Evolutionary conservation across 768 basidiomycete genomes (phyloP).

Genomic region (Boletus vinaceobasis): DNA sequence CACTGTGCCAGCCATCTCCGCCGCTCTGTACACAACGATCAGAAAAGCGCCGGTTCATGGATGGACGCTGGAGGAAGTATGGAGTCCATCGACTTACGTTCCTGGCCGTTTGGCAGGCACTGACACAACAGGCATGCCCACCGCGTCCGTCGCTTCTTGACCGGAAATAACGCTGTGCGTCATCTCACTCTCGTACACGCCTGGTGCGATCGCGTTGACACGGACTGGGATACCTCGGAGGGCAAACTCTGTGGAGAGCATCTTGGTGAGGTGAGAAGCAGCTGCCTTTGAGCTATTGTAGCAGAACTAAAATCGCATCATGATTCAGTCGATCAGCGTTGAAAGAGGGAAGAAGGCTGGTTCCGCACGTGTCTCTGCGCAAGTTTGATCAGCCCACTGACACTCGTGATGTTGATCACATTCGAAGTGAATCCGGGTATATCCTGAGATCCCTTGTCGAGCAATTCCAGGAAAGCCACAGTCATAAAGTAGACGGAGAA

Average conservation of each 20-base stretch:
- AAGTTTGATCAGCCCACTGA: slow-evolving; percentile 68
- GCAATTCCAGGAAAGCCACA: slow-evolving; percentile 69
- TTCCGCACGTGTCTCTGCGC: slow-evolving; percentile 75
- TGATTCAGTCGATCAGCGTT: background rate
- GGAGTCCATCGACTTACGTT: slow-evolving; percentile 47
- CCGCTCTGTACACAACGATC: slow-evolving; percentile 40
- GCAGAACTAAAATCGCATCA: slow-evolving; percentile 51
- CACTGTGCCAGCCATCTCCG: slow-evolving; percentile 75
- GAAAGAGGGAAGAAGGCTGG: background rate
- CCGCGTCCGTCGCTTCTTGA: slow-evolving; percentile 44
- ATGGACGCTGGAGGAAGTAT: background rate
- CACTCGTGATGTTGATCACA: slow-evolving; percentile 76
- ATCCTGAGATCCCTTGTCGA: slow-evolving; percentile 69
- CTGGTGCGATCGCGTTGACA: slow-evolving; percentile 72
- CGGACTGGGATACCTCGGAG: slow-evolving; percentile 66
- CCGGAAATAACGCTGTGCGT: slow-evolving; percentile 50
- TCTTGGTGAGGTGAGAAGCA: slow-evolving; percentile 69
- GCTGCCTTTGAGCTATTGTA: slow-evolving; percentile 84
- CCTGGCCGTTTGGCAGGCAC: slow-evolving; percentile 64
- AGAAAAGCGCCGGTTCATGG: background rate
- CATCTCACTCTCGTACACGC: slow-evolving; percentile 76
- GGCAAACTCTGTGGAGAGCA: slow-evolving; percentile 74
- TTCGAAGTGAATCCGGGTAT: slow-evolving; percentile 53
- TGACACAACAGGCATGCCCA: slow-evolving; percentile 58
- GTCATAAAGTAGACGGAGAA: slow-evolving; percentile 78